Conservation (phyloP, 441 rosid species). For the Populus hybrid region DNA sequence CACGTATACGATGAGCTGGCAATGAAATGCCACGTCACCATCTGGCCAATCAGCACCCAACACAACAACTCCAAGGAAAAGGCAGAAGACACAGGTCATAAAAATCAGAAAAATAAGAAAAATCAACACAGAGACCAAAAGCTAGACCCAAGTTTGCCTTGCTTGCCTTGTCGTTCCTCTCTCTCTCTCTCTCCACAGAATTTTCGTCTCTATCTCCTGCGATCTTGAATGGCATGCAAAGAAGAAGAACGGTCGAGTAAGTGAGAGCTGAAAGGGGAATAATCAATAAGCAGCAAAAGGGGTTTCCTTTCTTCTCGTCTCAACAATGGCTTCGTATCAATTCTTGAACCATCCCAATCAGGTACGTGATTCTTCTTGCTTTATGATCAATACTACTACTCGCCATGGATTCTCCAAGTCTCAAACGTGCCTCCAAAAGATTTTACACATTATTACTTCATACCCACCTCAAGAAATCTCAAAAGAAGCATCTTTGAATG, state of each 20-base stretch:
- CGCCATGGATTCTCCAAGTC: conserved; percentile 18
- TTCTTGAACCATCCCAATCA: conserved; percentile 5
- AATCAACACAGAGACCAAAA: background rate
- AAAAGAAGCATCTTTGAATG: background rate
- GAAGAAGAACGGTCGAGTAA: background rate
- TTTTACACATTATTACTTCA: conserved; percentile 18
- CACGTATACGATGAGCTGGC: conserved; percentile 6
- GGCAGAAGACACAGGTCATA: background rate
- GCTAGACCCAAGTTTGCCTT: background rate
- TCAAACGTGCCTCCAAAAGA: conserved; percentile 18
- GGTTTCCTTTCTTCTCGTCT: background rate
- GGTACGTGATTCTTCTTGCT: conserved; percentile 10
- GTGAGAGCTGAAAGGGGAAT: background rate
- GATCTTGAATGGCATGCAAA: background rate
- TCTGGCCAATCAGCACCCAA: background rate
- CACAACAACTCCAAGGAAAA: background rate
- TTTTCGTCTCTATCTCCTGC: background rate
- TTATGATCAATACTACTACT: background rate
- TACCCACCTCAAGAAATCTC: conserved; percentile 12
- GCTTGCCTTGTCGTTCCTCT: background rate
- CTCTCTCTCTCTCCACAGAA: background rate
- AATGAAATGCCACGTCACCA: background rate
- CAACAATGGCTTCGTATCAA: conserved; percentile 4
- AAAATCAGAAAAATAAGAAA: background rate
- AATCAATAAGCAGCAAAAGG: background rate